Evolutionary conservation across 2,329 filamentous ascomycete genomes (phyloP).

Genomic region (Phyllosticta ampelicida): DNA sequence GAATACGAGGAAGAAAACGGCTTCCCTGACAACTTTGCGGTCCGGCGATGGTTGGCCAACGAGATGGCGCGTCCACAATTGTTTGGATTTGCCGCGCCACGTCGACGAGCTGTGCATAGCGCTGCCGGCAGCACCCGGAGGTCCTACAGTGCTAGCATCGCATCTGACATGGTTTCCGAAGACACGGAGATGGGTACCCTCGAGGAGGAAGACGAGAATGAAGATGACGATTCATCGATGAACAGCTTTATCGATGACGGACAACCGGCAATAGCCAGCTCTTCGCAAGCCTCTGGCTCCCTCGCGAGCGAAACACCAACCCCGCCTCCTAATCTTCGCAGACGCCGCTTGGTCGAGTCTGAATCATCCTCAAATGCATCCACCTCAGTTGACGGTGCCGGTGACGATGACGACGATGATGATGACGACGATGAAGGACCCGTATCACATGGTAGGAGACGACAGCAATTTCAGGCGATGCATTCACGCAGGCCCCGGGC

Average conservation of each 20-base stretch:
- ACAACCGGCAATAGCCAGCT: constrained; percentile 13
- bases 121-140: constrained; percentile 28
- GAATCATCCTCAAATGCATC: constrained; percentile 28
- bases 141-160: constrained; percentile 30
- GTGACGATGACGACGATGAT: constrained; percentile 28
- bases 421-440: constrained; percentile 28
- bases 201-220: constrained; percentile 34
- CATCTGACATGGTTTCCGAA: constrained; percentile 29
- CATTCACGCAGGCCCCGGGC: neutral
- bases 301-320: constrained; percentile 23
- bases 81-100: constrained; percentile 16
- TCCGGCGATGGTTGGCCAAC: constrained; percentile 16
- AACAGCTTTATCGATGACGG: constrained; percentile 31
- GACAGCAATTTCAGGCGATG: constrained; percentile 16
- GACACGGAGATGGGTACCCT: constrained; percentile 30
- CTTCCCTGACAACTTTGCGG: constrained; percentile 2
- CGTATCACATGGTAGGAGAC: constrained; percentile 23
- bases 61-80: constrained; percentile 22
- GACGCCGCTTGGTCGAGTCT: constrained; percentile 29
- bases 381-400: constrained; percentile 24
- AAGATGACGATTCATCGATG: constrained; percentile 29
- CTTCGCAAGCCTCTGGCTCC: constrained; percentile 20
- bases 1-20: constrained; percentile 17
- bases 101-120: constrained; percentile 29
- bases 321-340: constrained; percentile 17